Evolutionary conservation across 192 early-diverging fungal genomes (phyloP).

Genomic region (Linnemannia hyalina): DNA sequence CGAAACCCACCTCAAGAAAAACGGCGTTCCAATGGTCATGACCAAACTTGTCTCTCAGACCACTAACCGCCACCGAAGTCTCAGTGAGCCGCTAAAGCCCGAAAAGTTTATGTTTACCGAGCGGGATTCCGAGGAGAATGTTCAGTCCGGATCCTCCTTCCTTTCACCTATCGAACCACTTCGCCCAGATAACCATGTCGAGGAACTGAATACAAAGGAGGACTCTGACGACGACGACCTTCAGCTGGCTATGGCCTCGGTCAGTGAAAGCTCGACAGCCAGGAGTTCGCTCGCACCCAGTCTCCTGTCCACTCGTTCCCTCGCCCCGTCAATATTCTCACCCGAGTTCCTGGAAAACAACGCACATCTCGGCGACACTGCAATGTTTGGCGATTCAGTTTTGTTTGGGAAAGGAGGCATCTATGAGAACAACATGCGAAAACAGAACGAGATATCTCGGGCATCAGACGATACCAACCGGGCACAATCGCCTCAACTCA

Average conservation of each 20-base stretch:
- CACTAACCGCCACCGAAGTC: conserved; percentile 44
- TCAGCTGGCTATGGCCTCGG: not conserved
- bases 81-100: conserved; percentile 45
- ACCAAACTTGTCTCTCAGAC: conserved; percentile 45
- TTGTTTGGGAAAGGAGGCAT: conserved; percentile 50
- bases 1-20: conserved; percentile 66
- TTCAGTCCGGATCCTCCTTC: conserved; percentile 36
- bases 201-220: conserved; percentile 27
- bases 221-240: conserved; percentile 29
- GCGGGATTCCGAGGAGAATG: conserved; percentile 20
- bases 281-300: conserved; percentile 33
- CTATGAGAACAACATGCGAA: conserved; percentile 6
- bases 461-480: not conserved
- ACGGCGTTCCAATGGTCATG: conserved; percentile 56
- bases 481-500: conserved; percentile 7
- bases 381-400: conserved; percentile 39
- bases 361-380: conserved; percentile 29
- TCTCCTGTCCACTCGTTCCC: conserved; percentile 15
- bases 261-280: not conserved
- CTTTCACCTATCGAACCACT: conserved; percentile 31
- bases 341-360: conserved; percentile 47
- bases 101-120: conserved; percentile 34
- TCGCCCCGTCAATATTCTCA: conserved; percentile 40
- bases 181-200: conserved; percentile 15
- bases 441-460: not conserved